Percentiles rank a stretch among this genome's conserved stretches.
These are phyloP conservation scores for Haematococcus sp. DNA, from an alignment of 139 green algal genomes.

Conservation along the genomic window DNA sequence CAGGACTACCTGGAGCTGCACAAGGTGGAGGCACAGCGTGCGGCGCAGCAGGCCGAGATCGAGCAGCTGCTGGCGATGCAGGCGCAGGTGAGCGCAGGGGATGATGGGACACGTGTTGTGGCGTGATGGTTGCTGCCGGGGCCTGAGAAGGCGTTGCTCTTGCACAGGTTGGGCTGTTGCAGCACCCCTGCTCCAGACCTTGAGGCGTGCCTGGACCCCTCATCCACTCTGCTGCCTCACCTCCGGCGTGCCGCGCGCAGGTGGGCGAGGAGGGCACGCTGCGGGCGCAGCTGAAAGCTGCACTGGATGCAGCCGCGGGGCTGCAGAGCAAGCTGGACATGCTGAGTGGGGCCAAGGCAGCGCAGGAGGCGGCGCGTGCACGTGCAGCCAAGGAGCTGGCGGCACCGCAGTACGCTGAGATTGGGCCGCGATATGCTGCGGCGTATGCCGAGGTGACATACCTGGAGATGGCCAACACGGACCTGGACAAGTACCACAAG, in stretches of 20 bases:
- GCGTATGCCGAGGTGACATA: constrained; percentile 73
- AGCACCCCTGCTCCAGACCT: no score
- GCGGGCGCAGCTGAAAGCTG: constrained; percentile 17
- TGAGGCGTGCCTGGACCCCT: no score
- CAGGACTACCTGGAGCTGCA: constrained; percentile 17
- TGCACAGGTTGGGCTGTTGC: no score
- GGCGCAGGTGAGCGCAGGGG: constrained; percentile 12
- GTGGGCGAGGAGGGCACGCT: constrained; percentile 15
- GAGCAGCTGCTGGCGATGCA: constrained; percentile 5
- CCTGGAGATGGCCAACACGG: constrained; percentile 81
- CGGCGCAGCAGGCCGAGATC: constrained; percentile 19
- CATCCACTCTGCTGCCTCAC: no score
- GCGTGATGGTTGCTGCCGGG: no score
- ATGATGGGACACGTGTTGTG: no score
- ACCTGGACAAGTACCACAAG: constrained; percentile 95
- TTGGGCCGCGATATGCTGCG: constrained; percentile 61
- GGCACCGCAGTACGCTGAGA: constrained; percentile 66
- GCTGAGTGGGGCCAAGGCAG: constrained; percentile 23
- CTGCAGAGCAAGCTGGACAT: constrained; percentile 23
- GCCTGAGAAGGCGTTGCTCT: no score
- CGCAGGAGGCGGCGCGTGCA: neutral
- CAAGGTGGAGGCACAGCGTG: neutral
- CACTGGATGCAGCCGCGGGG: no score
- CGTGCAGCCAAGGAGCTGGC: neutral
- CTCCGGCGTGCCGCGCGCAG: neutral